Evolutionary conservation across 2,329 filamentous ascomycete species (phyloP).

Genomic region (Curvularia spicifera): DNA sequence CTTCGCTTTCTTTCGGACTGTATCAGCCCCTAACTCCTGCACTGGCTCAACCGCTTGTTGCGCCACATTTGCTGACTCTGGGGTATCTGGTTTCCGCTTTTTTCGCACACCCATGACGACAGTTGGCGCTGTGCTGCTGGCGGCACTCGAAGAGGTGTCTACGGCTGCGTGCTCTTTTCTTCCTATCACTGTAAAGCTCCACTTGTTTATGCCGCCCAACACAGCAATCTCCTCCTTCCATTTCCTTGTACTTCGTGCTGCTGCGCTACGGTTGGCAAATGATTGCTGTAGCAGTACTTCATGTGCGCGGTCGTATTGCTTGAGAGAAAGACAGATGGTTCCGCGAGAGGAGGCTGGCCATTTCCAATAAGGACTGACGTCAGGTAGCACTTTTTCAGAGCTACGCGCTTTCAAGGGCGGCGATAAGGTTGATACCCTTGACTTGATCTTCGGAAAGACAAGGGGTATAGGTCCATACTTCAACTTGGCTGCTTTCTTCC

Average conservation of each 20-base stretch:
- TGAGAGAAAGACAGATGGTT: slow-evolving; percentile 66
- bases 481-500: slow-evolving; percentile 33
- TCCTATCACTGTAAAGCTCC: slow-evolving; percentile 40
- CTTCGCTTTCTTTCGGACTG: slow-evolving; percentile 46
- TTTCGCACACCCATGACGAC: slow-evolving; percentile 42
- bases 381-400: slow-evolving; percentile 53
- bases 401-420: slow-evolving; percentile 55
- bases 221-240: slow-evolving; percentile 72
- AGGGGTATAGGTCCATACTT: slow-evolving; percentile 66
- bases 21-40: slow-evolving; percentile 26
- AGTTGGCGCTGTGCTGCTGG: slow-evolving; percentile 24
- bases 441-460: slow-evolving; percentile 70
- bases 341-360: slow-evolving; percentile 71
- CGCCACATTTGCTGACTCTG: slow-evolving; percentile 9
- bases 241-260: slow-evolving; percentile 68
- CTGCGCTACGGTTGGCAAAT: slow-evolving; percentile 70
- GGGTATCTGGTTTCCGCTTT: slow-evolving; percentile 43
- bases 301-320: slow-evolving; percentile 69
- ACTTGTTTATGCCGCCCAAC: slow-evolving; percentile 38
- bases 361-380: slow-evolving; percentile 66
- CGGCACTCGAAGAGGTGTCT: neutral
- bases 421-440: slow-evolving; percentile 46
- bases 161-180: slow-evolving; percentile 25
- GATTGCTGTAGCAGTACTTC: slow-evolving; percentile 76
- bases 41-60: slow-evolving; percentile 14